Conservation (phyloP, 208 protist species). For the Leishmania lainsoni region DNA sequence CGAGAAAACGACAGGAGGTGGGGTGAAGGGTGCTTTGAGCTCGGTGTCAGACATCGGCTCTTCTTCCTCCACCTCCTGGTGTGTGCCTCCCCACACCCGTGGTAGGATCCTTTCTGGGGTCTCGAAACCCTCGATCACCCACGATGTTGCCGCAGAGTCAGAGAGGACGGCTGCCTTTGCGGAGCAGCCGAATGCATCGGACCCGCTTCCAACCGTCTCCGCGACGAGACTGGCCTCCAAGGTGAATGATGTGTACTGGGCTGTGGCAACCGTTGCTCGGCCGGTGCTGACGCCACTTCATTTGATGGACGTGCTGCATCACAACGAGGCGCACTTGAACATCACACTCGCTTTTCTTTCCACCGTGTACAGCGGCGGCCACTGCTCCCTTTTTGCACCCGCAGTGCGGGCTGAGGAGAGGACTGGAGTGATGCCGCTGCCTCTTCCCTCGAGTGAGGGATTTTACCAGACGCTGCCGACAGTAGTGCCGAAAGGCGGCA, state of each 20-base stretch:
- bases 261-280: conserved; percentile 27
- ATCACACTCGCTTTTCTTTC: conserved; percentile 65
- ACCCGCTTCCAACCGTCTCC: too few species aligned
- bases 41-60: not conserved
- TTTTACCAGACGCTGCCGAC: not conserved
- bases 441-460: not conserved
- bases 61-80: not conserved
- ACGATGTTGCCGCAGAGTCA: not conserved
- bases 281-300: conserved; percentile 69
- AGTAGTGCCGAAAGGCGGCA: not conserved
- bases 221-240: not conserved
- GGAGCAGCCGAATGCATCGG: not conserved
- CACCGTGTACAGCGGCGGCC: conserved; percentile 70
- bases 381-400: conserved; percentile 80
- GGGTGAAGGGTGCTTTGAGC: not conserved
- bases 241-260: conserved; percentile 21
- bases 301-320: conserved; percentile 60
- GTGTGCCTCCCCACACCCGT: not conserved
- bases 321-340: conserved; percentile 62
- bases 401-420: not conserved
- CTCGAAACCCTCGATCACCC: not conserved
- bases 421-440: not conserved
- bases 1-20: conserved; percentile 8
- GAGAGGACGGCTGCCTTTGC: conserved; percentile 5
- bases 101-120: not conserved